These are phyloP conservation scores for Yamadazyma sp. DNA, from an alignment of 805 yeast genomes.

Conservation along the genomic window DNA sequence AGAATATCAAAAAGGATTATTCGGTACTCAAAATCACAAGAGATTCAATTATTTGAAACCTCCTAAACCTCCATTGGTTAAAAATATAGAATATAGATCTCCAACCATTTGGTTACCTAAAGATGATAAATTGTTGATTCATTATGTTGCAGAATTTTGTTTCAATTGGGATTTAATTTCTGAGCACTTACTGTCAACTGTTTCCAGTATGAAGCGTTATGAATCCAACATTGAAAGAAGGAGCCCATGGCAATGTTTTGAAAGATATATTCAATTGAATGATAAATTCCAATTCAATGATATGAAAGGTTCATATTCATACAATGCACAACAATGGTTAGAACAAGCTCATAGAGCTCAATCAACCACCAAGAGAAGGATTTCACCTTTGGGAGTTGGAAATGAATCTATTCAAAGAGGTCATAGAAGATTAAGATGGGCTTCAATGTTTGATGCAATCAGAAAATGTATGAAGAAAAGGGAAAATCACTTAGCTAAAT, in stretches of 20 bases:
- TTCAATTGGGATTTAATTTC: slow-evolving; percentile 94
- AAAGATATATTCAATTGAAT: slow-evolving; percentile 87
- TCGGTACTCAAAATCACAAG: slow-evolving; percentile 50
- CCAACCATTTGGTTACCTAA: slow-evolving; percentile 97
- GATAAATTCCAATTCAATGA: slow-evolving; percentile 85
- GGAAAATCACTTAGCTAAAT: slow-evolving; percentile 54
- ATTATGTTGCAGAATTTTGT: slow-evolving; percentile 78
- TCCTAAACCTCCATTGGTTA: slow-evolving; percentile 85
- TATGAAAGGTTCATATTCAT: slow-evolving; percentile 82
- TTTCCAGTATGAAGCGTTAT: slow-evolving; percentile 59
- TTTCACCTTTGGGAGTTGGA: slow-evolving; percentile 92
- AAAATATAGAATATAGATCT: slow-evolving; percentile 75
- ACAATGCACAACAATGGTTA: slow-evolving; percentile 84
- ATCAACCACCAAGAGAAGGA: slow-evolving; percentile 80
- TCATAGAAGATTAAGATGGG: slow-evolving; percentile 88
- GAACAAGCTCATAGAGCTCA: slow-evolving; percentile 90
- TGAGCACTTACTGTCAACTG: slow-evolving; percentile 65
- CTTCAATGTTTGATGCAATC: slow-evolving; percentile 94
- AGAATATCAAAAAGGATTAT: slow-evolving; percentile 54
- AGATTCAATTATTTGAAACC: slow-evolving; percentile 70
- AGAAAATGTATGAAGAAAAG: slow-evolving; percentile 86
- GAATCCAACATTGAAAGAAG: slow-evolving; percentile 89
- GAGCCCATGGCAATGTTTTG: slow-evolving; percentile 99
- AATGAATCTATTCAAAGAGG: slow-evolving; percentile 91
- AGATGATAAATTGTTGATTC: slow-evolving; percentile 79